Evolutionary conservation across 2,329 filamentous ascomycete species (phyloP), one percentile per base, ranked within the genome.

Genomic region (Cercospora sp.): DNA sequence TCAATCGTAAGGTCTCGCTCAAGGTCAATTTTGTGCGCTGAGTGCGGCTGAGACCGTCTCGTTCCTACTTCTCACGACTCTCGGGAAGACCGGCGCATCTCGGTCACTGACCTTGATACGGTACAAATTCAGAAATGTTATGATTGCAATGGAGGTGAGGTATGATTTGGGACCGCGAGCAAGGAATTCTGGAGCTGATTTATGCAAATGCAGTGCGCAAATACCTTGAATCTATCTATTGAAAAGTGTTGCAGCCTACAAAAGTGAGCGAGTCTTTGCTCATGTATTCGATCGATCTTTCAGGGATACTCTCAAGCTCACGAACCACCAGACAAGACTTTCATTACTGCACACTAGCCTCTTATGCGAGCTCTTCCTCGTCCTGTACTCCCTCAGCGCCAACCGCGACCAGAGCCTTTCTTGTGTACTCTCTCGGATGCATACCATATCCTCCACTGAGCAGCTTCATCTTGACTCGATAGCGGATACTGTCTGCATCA

Each of bases 381-480:
- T 36, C 58, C 13, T 60, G 23, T 5, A n/a, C 33, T 23, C 31
- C 60, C 12, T 62, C 60, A 12, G 31, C 40, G 5, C 40, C 60
- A 30, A 66, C 20, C 18, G 59, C 45, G 3, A 57, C 3, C 18
- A 66, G 9, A 7, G 64, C 64, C 48, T 45, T 58, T 16, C 28
- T 33, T 28, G 51, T 53, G 23, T 66, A 63, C 26, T 53, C 31
- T 20, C 60, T 18, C 13, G 64, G 42, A 28, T 26, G 51, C 65
- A 36, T 28, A 1, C 65, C 65, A 40, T 67, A 67, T 7, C 30
- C 51, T 18, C 60, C 65, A 36, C 26, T 26, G n/a, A 60, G 13
- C 12, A 67, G 20, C 26, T 60, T 63, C 23, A 67, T 53, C 28
- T 63, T 67, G 51, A 67, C n/a, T 10, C 33, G 16, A n/a, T 62